phyloP scores from a whole-genome alignment of 23 red algal species.

The Porphyridium purpureum region DNA sequence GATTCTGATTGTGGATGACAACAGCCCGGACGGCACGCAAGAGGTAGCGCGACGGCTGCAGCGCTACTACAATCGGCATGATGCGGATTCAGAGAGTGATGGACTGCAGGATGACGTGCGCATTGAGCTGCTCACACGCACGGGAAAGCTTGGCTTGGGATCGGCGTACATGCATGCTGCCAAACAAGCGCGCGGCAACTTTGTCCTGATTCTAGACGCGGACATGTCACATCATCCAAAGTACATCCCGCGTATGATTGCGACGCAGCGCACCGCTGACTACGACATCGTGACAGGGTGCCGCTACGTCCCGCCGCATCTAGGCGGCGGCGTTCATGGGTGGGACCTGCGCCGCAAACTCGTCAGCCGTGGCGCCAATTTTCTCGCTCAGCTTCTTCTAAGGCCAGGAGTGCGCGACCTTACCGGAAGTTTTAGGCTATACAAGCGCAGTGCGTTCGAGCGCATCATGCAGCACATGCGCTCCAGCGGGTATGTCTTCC shows the following conservation, averaged over 20 bases:
- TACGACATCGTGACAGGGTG: slow-evolving; percentile 84
- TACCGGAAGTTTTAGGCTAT: slow-evolving; percentile 90
- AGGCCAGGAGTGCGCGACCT: slow-evolving; percentile 68
- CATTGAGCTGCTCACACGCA: slow-evolving; percentile 44
- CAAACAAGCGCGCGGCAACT: slow-evolving; percentile 30
- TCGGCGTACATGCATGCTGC: slow-evolving; percentile 74
- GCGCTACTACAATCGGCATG: slow-evolving; percentile 7
- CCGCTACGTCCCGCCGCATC: slow-evolving; percentile 16
- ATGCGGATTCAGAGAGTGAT: no score
- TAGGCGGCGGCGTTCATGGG: slow-evolving; percentile 58
- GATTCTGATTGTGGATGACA: slow-evolving; percentile 80
- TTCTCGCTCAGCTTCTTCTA: slow-evolving; percentile 51
- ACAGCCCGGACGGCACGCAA: slow-evolving; percentile 76
- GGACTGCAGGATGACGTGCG: slow-evolving; percentile 18
- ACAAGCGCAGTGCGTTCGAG: slow-evolving; percentile 37
- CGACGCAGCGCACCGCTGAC: slow-evolving; percentile 15
- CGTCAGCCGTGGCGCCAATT: slow-evolving; percentile 70
- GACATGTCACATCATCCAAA: slow-evolving; percentile 93
- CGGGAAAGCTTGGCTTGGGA: slow-evolving; percentile 55
- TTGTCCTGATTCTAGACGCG: slow-evolving; percentile 76
- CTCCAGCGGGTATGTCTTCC: slow-evolving; percentile 73
- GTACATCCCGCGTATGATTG: slow-evolving; percentile 56
- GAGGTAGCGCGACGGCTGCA: slow-evolving; percentile 58
- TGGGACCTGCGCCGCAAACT: slow-evolving; percentile 74
- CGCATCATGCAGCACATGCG: slow-evolving; percentile 31